These are phyloP conservation scores for Lactifluus pinguis DNA, from an alignment of 768 basidiomycete genomes.

Conservation along the genomic window DNA sequence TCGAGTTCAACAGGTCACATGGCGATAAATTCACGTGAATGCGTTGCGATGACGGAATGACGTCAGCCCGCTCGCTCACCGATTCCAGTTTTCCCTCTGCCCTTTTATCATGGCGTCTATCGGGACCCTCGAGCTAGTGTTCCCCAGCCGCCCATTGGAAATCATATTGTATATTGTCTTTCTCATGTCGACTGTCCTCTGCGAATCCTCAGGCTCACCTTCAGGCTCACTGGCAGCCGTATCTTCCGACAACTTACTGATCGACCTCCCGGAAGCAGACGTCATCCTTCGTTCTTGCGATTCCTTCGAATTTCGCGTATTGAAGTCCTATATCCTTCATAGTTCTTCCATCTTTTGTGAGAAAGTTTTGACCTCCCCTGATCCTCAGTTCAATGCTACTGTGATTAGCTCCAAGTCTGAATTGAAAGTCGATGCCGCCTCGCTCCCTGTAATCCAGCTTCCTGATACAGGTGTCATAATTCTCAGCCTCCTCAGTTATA, in stretches of 20 bases:
- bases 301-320: constrained; percentile 35
- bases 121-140: too few species aligned
- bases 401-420: too few species aligned
- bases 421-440: neutral
- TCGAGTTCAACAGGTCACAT: too few species aligned
- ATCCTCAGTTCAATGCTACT: neutral
- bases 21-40: too few species aligned
- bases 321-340: constrained; percentile 34
- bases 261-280: constrained; percentile 37
- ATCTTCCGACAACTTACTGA: constrained; percentile 18
- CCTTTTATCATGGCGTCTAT: too few species aligned
- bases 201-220: neutral
- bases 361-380: constrained; percentile 15
- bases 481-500: constrained; percentile 1
- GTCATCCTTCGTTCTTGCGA: constrained; percentile 36
- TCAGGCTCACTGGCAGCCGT: neutral
- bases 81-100: too few species aligned
- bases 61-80: too few species aligned
- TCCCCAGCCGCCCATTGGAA: too few species aligned
- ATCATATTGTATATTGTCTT: too few species aligned
- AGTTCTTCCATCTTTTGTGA: constrained; percentile 33
- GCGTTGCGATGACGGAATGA: too few species aligned
- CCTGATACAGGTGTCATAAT: neutral
- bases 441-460: neutral
- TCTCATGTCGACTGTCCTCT: neutral